A percentile compares a stretch with the other conserved stretches of the same genome.
phyloP scores from a whole-genome alignment of 1,284 basidiomycete species.

The Somion occarium region DNA sequence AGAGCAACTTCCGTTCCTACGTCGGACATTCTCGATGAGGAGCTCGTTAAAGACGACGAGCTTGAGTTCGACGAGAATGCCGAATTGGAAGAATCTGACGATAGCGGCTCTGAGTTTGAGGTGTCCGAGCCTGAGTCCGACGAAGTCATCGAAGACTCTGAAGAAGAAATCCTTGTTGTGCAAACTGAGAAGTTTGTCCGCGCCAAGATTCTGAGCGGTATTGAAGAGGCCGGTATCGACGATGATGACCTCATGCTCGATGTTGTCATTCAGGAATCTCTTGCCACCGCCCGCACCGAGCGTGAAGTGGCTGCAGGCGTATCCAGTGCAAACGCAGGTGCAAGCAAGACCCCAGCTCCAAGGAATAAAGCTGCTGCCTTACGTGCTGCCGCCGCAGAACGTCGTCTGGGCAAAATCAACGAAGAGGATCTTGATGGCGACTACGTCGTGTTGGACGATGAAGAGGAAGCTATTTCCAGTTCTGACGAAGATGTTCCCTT shows the following conservation, averaged over 20 bases:
- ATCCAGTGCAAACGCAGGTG: constrained; percentile 36
- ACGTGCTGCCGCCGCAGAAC: constrained; percentile 52
- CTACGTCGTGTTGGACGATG: constrained; percentile 9
- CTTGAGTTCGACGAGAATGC: constrained; percentile 36
- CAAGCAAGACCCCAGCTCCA: constrained; percentile 27
- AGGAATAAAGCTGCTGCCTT: constrained; percentile 37
- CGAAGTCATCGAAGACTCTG: constrained; percentile 15
- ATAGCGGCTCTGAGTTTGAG: constrained; percentile 57
- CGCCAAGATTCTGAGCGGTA: constrained; percentile 12
- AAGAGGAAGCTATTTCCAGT: constrained; percentile 15
- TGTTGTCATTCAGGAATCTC: constrained; percentile 52
- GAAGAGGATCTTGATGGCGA: constrained; percentile 8
- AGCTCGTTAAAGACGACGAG: constrained; percentile 23
- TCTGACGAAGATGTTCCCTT: constrained; percentile 32
- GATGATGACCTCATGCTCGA: constrained; percentile 56
- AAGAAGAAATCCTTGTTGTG: constrained; percentile 15
- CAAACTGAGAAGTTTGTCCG: no score
- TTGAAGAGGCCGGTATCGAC: constrained; percentile 30
- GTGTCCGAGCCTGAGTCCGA: constrained; percentile 33
- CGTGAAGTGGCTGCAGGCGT: constrained; percentile 18
- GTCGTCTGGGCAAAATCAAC: constrained; percentile 31
- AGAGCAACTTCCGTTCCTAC: constrained; percentile 31
- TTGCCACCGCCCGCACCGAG: constrained; percentile 33
- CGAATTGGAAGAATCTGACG: constrained; percentile 42
- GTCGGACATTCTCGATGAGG: constrained; percentile 18